Evolutionary conservation across 139 green algal species (phyloP).

Genomic region (Picochlorum sp.): DNA sequence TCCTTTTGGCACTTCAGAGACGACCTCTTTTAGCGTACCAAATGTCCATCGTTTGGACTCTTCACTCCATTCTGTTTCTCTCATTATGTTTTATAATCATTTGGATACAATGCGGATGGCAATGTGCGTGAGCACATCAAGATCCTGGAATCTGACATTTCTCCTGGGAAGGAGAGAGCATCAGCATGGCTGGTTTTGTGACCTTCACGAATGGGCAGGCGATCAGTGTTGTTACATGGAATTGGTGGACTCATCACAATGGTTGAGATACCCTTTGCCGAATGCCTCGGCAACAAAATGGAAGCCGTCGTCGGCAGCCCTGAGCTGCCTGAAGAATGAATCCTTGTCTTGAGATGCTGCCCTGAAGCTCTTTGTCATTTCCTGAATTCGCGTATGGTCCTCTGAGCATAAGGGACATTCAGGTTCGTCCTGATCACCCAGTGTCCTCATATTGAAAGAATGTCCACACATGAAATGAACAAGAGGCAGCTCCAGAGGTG

Average conservation of each 20-base stretch:
- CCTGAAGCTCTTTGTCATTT: slow-evolving; percentile 51
- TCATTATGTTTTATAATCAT: neutral
- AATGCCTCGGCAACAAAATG: slow-evolving; percentile 82
- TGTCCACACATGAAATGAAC: slow-evolving; percentile 96
- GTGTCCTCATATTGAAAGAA: slow-evolving; percentile 77
- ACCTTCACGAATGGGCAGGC: neutral
- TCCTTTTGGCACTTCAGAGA: neutral
- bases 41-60: neutral
- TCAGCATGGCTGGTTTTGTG: neutral
- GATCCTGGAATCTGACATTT: too few relatives aligned
- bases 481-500: slow-evolving; percentile 81
- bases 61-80: neutral
- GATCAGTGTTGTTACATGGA: neutral
- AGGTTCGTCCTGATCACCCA: slow-evolving; percentile 68
- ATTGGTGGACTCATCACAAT: neutral
- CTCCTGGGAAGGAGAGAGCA: neutral
- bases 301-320: slow-evolving; percentile 72
- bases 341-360: slow-evolving; percentile 53
- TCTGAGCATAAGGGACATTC: slow-evolving; percentile 82
- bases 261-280: slow-evolving; percentile 73
- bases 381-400: slow-evolving; percentile 57
- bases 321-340: slow-evolving; percentile 87
- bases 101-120: too few relatives aligned
- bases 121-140: too few relatives aligned
- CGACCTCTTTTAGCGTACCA: neutral